These are phyloP conservation scores for Xylaria sp. DNA, from an alignment of 2,329 filamentous ascomycete species.

Conservation along the genomic window DNA sequence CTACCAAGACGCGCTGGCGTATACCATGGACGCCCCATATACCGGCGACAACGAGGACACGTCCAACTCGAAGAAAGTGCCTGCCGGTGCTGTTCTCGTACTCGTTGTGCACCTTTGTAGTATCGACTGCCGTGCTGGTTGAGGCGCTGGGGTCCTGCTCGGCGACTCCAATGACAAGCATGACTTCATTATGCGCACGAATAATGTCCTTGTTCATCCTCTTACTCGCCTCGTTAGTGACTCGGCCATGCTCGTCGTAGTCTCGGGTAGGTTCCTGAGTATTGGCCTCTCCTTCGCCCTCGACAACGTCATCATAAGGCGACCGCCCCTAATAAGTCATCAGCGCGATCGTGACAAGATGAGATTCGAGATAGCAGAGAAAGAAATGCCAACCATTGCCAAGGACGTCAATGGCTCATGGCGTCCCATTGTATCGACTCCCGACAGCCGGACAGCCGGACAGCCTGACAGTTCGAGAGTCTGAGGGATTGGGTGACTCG, in stretches of 20 bases:
- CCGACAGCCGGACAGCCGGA: background rate
- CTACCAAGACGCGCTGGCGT: slow-evolving; percentile 65
- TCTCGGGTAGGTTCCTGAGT: slow-evolving; percentile 58
- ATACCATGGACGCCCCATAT: slow-evolving; percentile 66
- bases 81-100: slow-evolving; percentile 62
- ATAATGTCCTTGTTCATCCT: slow-evolving; percentile 67
- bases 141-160: slow-evolving; percentile 61
- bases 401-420: slow-evolving; percentile 67
- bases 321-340: slow-evolving; percentile 62
- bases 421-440: slow-evolving; percentile 59
- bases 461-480: background rate
- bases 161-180: slow-evolving; percentile 71
- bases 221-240: slow-evolving; percentile 66
- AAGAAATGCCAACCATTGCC: slow-evolving; percentile 60
- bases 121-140: slow-evolving; percentile 53
- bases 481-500: background rate
- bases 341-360: background rate
- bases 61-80: slow-evolving; percentile 52
- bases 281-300: slow-evolving; percentile 59
- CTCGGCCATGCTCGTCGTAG: slow-evolving; percentile 67
- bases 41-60: slow-evolving; percentile 55
- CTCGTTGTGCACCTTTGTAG: slow-evolving; percentile 56
- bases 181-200: slow-evolving; percentile 71
- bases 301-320: slow-evolving; percentile 68
- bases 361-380: background rate